Base-by-base conservation (phyloP, 345 rosid species). In the Mallotus nudiflorus region DNA sequence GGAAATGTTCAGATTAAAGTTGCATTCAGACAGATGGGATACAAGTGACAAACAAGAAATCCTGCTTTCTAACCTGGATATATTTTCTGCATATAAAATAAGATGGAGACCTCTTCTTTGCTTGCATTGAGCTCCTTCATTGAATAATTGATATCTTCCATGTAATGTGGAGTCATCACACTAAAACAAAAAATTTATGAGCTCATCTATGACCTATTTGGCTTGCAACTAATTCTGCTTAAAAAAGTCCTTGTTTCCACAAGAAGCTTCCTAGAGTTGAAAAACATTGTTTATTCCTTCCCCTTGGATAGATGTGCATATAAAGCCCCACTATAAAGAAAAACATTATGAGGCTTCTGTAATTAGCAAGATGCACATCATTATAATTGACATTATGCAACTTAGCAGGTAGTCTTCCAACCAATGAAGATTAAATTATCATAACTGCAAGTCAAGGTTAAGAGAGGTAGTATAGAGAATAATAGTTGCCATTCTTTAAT, bases 141-240 rank as follows among this genome's bases (percentile, higher is more conserved):
- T 28, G 97, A 91, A 73, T 51, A 94, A 72, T 84, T 89, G 54
- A 94, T 75, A 75, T 94, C 98, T 81, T 94, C 98, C 89, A 79
- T 76, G 80, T 61, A 94, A 73, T 94, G 95, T 5, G 97, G 98
- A 74, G 98, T 94, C 70, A 91, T 54, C 70, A 94, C 90, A 84
- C 97, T 94, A 91, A 66, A 78, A 74, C 39, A 80, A 73, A 62
- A n/a, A 66, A 76, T 57, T 73, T 45, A 19, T 15, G 70, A 64
- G 22, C 56, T 80, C 65, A 77, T 63, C 50, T 54, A 39, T 46
- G 46, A 70, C 56, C 27, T 42, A 59, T 40, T n/a, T 6, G 29
- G 31, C 69, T 40, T 33, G 18, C 45, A 46, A 39, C 9, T 48
- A 39, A 29, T 44, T 18, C 40, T 22, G 12, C 28, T 25, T 44